Evolutionary conservation across 257 asterid genomes (phyloP), one percentile per base, ranked within the genome.

Genomic region (Orobanche coerulescens): DNA sequence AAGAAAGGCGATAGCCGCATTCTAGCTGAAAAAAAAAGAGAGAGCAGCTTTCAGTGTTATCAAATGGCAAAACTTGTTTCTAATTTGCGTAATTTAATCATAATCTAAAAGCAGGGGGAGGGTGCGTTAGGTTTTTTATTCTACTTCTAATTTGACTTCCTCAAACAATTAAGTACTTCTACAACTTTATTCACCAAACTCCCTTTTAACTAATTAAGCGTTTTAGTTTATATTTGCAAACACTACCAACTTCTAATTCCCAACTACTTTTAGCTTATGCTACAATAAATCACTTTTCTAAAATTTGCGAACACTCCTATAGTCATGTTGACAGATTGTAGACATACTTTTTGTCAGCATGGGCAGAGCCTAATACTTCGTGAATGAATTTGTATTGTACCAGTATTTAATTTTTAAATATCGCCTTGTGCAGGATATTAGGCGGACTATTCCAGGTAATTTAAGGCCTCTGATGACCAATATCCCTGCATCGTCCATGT

Each of bases 401-500:
- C n/a, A 23, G n/a, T 16, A 28, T 65, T 57, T 36, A n/a, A 61
- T 24, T 61, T 20, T 9, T 5, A 33, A 40, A 3, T 56, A 47
- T 12, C 36, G 15, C 18, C 6, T 40, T 68, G 65, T 72, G 74
- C 85, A 92, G 98, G 98, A 82, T 82, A 82, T 92, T 60, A 78
- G 98, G 73, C 88, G 89, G 64, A 79, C 90, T 11, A 73, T 88
- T 61, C 86, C 89, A 0, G 96, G 96, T 34, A 88, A 81, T 69
- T 75, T 86, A 49, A 87, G 95, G 54, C 96, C 96, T 6, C 71
- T 84, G 47, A 86, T 88, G 95, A 79, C 86, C 54, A 88, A 92
- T 62, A 82, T 92, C 48, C 98, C 95, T 14, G 95, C 94, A 34
- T 88, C 95, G 63, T 84, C 96, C 36, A 82, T 92, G 96, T 91